These are phyloP conservation scores for Stentor roeselii DNA, from an alignment of 73 alveolate genomes.

Conservation along the genomic window DNA sequence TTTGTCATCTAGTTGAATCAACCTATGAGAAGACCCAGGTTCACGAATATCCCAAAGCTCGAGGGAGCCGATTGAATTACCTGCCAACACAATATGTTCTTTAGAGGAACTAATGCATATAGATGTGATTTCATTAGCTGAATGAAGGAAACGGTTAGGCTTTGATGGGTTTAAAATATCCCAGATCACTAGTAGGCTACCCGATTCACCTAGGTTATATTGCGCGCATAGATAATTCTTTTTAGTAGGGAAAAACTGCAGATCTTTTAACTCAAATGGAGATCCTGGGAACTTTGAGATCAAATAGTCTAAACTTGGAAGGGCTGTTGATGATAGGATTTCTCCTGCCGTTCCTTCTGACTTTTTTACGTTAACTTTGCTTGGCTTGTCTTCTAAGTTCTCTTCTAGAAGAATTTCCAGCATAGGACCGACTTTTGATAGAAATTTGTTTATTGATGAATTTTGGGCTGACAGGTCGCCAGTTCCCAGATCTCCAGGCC, in stretches of 20 bases:
- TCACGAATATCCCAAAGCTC: slow-evolving; percentile 1
- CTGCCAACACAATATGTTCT: slow-evolving; percentile 14
- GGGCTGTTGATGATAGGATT: not conserved
- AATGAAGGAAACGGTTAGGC: not conserved
- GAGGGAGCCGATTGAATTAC: not conserved
- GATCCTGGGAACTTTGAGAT: not conserved
- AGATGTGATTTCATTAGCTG: not conserved
- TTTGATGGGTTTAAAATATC: slow-evolving; percentile 5
- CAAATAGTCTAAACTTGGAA: not conserved
- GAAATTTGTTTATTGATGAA: slow-evolving; percentile 14
- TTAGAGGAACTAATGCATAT: not conserved
- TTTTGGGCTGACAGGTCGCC: not conserved
- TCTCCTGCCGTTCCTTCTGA: not conserved
- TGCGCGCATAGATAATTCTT: not conserved
- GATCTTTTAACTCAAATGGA: not conserved
- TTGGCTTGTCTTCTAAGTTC: not conserved
- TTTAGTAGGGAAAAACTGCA: slow-evolving; percentile 13
- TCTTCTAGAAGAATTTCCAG: slow-evolving; percentile 18
- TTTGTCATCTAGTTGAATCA: not conserved
- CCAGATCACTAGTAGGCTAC: slow-evolving; percentile 9
- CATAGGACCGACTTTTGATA: not conserved
- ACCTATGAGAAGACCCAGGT: not conserved
- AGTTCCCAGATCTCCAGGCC: slow-evolving; percentile 23
- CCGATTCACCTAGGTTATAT: not conserved
- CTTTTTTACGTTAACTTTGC: not conserved